Evolutionary conservation across 83 land plant genomes (phyloP), one percentile per base, ranked within the genome.

Genomic region (Picea mariana): DNA sequence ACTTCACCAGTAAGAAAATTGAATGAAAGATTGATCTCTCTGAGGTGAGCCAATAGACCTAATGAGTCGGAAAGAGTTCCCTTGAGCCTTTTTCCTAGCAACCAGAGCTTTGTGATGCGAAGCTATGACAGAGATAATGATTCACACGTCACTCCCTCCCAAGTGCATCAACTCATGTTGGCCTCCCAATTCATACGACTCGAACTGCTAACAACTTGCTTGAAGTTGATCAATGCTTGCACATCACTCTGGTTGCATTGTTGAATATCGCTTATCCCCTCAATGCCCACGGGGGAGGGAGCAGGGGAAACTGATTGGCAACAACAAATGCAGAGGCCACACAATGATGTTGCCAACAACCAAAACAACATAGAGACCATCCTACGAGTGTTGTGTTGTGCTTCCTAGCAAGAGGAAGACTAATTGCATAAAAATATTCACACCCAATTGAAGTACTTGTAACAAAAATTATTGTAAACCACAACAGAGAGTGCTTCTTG

Each of bases 11-110:
- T 15, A 9, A 89, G 80, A 21, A 7, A 73, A 62, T 89, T 89
- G 52, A 40, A 42, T 12, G 90, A 89, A 20, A 89, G 82, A 80
- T 86, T 79, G 47, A 86, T 79, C 2, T 38, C 23, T 44, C 59
- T 80, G 31, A 89, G 84, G 2, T 65, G 79, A 60, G 31, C 47
- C 73, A 89, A 80, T 38, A 16, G 76, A 42, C 86, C 84, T 26
- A 89, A 58, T 6, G 86, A 80, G 9, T 44, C 44, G 9, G 84
- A 84, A 24, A 86, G 78, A 52, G 44, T 26, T 16, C 88, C 91
- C 26, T 55, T 80, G 52, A 89, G 81, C 52, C 82, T 83, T 55
- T 64, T 73, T 9, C 64, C 61, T 6, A 20, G n/a, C 15, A 88
- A 82, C 83, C 81, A 79, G 40, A 88, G 52, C 49, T 55, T 60